A percentile compares a stretch with the other conserved stretches of the same genome.
Conservation (phyloP, 1,139 yeast genomes). For the Lodderomyces beijingensis region DNA sequence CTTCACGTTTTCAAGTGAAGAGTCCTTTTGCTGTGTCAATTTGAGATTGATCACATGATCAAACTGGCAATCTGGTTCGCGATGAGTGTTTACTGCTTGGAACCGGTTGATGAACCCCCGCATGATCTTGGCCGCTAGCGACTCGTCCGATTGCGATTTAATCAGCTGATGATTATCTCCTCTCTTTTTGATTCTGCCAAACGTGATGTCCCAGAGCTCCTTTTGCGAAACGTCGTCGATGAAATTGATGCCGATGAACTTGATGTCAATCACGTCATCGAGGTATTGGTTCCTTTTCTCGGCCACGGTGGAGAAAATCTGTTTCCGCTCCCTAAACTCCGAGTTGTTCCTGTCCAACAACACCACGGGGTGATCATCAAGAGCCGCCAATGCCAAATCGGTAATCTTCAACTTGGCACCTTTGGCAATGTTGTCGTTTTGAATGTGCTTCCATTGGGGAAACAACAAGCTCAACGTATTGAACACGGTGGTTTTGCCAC, state of each 20-base stretch:
- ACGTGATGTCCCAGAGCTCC: conserved; percentile 49
- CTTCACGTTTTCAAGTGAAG: conserved; percentile 53
- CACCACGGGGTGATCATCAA: conserved; percentile 43
- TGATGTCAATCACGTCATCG: conserved; percentile 27
- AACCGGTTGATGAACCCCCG: conserved; percentile 67
- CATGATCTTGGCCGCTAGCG: conserved; percentile 57
- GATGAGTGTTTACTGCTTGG: conserved; percentile 47
- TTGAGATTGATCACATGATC: conserved; percentile 59
- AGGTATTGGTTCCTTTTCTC: conserved; percentile 32
- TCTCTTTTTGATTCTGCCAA: conserved; percentile 55
- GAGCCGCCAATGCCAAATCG: conserved; percentile 40
- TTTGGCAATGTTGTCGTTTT: conserved; percentile 69
- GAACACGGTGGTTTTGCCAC: conserved; percentile 90
- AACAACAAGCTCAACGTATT: conserved; percentile 53
- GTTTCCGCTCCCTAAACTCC: conserved; percentile 61
- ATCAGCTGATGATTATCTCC: conserved; percentile 93
- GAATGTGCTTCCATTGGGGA: conserved; percentile 72
- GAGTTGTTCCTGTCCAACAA: conserved; percentile 85
- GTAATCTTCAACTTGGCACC: conserved; percentile 52
- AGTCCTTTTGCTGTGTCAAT: conserved; percentile 30
- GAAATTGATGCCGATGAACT: conserved; percentile 69
- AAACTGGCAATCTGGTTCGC: conserved; percentile 63
- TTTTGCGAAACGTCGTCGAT: conserved; percentile 24
- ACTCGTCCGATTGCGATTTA: conserved; percentile 42
- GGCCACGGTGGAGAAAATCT: conserved; percentile 54